Base-by-base conservation (phyloP, 257 asterid genomes). In the Scutellaria minor region DNA sequence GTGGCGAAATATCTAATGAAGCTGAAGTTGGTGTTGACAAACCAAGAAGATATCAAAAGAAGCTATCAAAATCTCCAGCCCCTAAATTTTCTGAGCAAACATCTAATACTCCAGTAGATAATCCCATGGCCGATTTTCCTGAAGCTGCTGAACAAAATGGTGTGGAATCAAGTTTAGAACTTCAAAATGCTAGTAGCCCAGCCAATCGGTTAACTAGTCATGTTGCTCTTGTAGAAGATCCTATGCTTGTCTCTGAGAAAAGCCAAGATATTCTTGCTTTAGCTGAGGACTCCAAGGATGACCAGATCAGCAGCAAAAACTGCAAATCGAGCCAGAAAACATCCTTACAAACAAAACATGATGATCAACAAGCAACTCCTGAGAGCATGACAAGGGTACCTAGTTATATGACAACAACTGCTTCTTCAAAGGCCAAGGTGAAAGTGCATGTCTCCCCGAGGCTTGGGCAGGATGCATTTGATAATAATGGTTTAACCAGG, bases 331-430 rank as follows among this genome's bases (percentile, higher is more conserved):
- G 37, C 37, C 37, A 4, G 37, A 31, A 31, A 31, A 31, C 37
- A 1, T 31, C 37, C 37, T 31, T 31, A 31, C 37, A 3, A 31
- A 31, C 5, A 31, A 31, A 31, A 31, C 37, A 31, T 31, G 37
- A 31, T 31, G 37, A 31, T 31, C 37, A 3, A 31, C 37, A 2
- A 31, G 37, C 37, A 64, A 48, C 50, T 59, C 68, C 45, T 42
- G 76, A 70, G 45, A 80, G 50, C 57, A 62, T 39, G 13, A 70
- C 74, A 59, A 83, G 67, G 69, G 72, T 83, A 12, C 90, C 89
- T n/a, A 88, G 90, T 73, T 83, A 87, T 73, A 87, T 87, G 93
- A 85, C 84, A n/a, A 80, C 71, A 68, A 85, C 90, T 48, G 81
- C 86, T 69, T 84, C 89, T 70, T 84, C 91, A 27, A 81, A 82